phyloP scores from a whole-genome alignment of 139 green algal species.

The Helicosporidium sp. region DNA sequence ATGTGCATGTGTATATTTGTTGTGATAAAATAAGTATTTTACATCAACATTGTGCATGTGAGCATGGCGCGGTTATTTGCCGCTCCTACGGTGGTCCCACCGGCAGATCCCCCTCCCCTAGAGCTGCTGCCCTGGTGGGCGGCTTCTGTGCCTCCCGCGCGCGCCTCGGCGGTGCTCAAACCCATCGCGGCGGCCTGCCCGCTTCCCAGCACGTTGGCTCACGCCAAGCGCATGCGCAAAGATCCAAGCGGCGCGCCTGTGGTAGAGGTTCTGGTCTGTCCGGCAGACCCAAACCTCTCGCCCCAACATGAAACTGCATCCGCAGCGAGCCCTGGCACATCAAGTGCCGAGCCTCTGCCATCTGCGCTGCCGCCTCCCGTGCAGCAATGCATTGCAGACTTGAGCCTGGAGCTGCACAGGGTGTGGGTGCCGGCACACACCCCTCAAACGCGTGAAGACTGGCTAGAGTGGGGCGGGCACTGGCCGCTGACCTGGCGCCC shows the following conservation, averaged over 20 bases:
- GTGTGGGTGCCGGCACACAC: constrained; percentile 21
- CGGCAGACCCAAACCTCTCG: neutral
- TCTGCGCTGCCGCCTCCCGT: too few relatives aligned
- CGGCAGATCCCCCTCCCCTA: too few relatives aligned
- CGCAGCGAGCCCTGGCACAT: too few relatives aligned
- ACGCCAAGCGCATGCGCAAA: constrained; percentile 43
- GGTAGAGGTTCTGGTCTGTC: constrained; percentile 25
- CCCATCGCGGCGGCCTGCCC: constrained; percentile 17
- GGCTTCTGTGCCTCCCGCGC: too few relatives aligned
- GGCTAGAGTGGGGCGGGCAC: constrained; percentile 30
- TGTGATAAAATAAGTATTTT: too few relatives aligned
- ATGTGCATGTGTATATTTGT: too few relatives aligned
- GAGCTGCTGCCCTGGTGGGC: too few relatives aligned
- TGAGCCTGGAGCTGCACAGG: constrained; percentile 1
- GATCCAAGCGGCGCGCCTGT: neutral
- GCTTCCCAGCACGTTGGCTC: constrained; percentile 19
- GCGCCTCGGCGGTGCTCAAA: too few relatives aligned
- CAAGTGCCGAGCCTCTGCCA: too few relatives aligned
- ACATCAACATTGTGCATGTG: too few relatives aligned
- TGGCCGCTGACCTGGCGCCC: constrained; percentile 56
- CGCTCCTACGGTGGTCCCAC: too few relatives aligned
- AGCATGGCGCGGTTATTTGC: too few relatives aligned
- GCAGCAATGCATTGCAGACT: neutral
- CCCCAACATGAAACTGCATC: neutral
- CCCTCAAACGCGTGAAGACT: constrained; percentile 31